Evolutionary conservation across 768 basidiomycete genomes (phyloP).

Genomic region (Xerocomus potaroensis): DNA sequence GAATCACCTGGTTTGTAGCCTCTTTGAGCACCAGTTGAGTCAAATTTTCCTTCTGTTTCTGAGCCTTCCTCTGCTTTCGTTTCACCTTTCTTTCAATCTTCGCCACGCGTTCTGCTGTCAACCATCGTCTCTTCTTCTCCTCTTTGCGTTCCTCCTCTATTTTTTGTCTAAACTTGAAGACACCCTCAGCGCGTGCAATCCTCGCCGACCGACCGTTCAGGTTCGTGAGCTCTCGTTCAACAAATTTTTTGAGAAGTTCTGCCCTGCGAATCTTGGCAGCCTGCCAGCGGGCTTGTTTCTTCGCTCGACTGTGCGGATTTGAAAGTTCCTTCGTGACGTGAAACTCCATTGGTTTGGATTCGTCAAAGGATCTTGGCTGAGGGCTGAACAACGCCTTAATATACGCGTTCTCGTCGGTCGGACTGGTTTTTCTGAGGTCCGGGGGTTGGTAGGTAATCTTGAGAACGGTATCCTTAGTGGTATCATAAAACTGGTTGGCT

Average conservation of each 20-base stretch:
- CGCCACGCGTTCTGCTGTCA: slow-evolving; percentile 36
- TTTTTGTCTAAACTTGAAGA: slow-evolving; percentile 65
- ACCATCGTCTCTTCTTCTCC: slow-evolving; percentile 55
- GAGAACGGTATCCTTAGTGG: slow-evolving; percentile 53
- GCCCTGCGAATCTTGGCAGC: slow-evolving; percentile 45
- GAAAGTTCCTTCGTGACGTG: slow-evolving; percentile 67
- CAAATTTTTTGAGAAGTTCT: slow-evolving; percentile 48
- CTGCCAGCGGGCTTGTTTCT: slow-evolving; percentile 77
- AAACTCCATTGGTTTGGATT: slow-evolving; percentile 57
- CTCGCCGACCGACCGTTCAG: slow-evolving; percentile 55
- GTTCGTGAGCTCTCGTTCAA: slow-evolving; percentile 49
- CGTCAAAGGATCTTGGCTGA: slow-evolving; percentile 41
- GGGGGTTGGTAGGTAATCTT: slow-evolving; percentile 72
- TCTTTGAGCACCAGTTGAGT: slow-evolving; percentile 48
- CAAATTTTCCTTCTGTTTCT: slow-evolving; percentile 51
- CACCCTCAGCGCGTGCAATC: slow-evolving; percentile 70
- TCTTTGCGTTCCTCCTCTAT: slow-evolving; percentile 55
- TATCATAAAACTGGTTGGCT: slow-evolving; percentile 55
- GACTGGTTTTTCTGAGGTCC: slow-evolving; percentile 33
- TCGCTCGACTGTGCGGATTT: slow-evolving; percentile 79
- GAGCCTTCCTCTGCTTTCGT: slow-evolving; percentile 41
- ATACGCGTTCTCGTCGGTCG: slow-evolving; percentile 52
- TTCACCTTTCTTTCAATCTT: slow-evolving; percentile 32
- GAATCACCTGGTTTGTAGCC: slow-evolving; percentile 59
- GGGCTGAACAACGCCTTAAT: slow-evolving; percentile 50